Conservation (phyloP, 2,329 filamentous ascomycete genomes). For the Acephala macrosclerotiorum region DNA sequence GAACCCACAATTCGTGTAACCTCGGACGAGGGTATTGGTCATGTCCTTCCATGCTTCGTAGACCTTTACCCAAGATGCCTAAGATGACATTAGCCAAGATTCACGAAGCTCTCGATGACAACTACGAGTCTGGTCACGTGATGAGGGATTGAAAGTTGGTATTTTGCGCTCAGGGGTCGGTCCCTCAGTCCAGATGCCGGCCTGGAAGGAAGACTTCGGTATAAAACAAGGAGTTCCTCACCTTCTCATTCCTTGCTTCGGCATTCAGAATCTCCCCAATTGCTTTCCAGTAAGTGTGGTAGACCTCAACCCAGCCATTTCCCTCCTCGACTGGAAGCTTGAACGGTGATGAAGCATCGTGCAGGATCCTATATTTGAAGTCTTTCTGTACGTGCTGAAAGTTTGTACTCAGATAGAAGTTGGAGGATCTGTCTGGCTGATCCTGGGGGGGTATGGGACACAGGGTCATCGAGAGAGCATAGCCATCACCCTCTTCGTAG, state of each 20-base stretch:
- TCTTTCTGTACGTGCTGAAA: slow-evolving; percentile 66
- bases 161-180: background rate
- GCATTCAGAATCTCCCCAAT: slow-evolving; percentile 74
- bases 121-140: background rate
- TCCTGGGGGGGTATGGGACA: slow-evolving; percentile 71
- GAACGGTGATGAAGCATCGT: slow-evolving; percentile 55
- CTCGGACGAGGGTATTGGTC: slow-evolving; percentile 77
- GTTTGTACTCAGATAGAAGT: slow-evolving; percentile 77
- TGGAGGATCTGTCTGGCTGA: slow-evolving; percentile 70
- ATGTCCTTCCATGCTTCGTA: slow-evolving; percentile 92
- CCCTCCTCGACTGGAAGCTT: slow-evolving; percentile 62
- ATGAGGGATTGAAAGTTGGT: background rate
- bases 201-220: background rate
- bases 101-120: background rate
- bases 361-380: slow-evolving; percentile 74
- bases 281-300: slow-evolving; percentile 84
- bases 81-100: background rate
- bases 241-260: slow-evolving; percentile 54
- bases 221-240: background rate
- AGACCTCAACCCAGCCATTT: slow-evolving; percentile 87
- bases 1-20: slow-evolving; percentile 79
- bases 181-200: background rate
- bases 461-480: slow-evolving; percentile 76
- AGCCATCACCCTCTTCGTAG: slow-evolving; percentile 70
- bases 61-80: slow-evolving; percentile 70